Base-by-base conservation (phyloP, 2,329 filamentous ascomycete species). In the Alternaria arborescens region DNA sequence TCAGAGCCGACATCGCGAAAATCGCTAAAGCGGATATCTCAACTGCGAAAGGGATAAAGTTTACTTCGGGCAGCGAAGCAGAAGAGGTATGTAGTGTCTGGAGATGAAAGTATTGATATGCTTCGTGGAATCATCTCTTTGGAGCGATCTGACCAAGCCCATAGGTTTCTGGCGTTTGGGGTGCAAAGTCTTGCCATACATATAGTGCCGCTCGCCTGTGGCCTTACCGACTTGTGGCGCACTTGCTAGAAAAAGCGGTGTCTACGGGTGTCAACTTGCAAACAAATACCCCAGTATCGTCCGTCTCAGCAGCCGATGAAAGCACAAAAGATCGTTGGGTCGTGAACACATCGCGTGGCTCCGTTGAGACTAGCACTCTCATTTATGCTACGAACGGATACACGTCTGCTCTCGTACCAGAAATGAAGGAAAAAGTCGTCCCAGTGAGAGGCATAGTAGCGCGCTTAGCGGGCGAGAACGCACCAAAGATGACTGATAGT, bases 351-450 rank as follows among this genome's bases (percentile, higher is more conserved):
- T 47, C 64, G 16, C 64, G 64, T 22, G 55, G 64, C 43, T 50
- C 52, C 8, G 48, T 61, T 40, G 59, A 42, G 8, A 47, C 61
- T 3, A 52, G 36, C 14, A 61, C 46, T 8, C 30, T 71, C 34
- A 46, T 71, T n/a, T 65, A 62, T 40, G 67, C 66, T 41, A 71
- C 69, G 20, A 71, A 70, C 40, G 68, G 58, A 5, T 71, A 70
- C 52, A 70, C 64, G 2, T 61, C 68, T 22, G 57, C 62, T 10
- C 32, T 71, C 8, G 62, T 68, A 20, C 69, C 68, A 1, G 66
- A 84, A 52, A 77, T 73, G 30, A 81, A 72, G 5, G 82, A 81
- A 20, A 60, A 72, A 16, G 72, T 78, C 43, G 71, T 77, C 5
- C 76, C 76, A 16, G 60, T 77, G 2, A 67, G 71, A 38, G 73